Evolutionary conservation across 2,329 filamentous ascomycete species (phyloP).

Genomic region (Alternaria gansuensis): DNA sequence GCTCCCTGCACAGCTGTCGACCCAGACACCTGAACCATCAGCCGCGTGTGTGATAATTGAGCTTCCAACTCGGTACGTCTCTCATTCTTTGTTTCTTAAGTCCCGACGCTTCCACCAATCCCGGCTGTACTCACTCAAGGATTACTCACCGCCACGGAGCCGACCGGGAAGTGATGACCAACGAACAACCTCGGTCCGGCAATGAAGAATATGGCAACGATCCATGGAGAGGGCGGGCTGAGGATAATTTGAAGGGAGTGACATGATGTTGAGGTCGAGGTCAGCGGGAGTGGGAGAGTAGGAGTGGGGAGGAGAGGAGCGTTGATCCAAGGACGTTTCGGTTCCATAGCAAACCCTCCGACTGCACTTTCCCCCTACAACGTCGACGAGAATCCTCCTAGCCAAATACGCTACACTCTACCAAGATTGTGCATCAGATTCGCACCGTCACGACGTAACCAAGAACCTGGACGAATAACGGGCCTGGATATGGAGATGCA

Average conservation of each 20-base stretch:
- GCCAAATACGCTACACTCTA: slow-evolving; percentile 18
- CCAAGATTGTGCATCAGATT: slow-evolving; percentile 29
- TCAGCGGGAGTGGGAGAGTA: neutral
- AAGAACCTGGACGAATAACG: neutral
- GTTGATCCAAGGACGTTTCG: slow-evolving; percentile 18
- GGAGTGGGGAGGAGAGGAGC: slow-evolving; percentile 8
- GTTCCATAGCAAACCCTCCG: slow-evolving; percentile 18
- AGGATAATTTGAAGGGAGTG: slow-evolving; percentile 4
- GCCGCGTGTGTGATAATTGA: slow-evolving; percentile 40
- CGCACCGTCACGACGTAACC: slow-evolving; percentile 6
- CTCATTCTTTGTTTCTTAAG: slow-evolving; percentile 22
- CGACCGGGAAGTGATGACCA: slow-evolving; percentile 2
- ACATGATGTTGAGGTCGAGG: slow-evolving; percentile 5
- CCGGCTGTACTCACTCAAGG: slow-evolving; percentile 7
- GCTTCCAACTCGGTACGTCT: slow-evolving; percentile 39
- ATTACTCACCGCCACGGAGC: slow-evolving; percentile 2
- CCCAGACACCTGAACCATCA: slow-evolving; percentile 37
- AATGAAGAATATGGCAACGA: slow-evolving; percentile 2
- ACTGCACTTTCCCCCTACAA: slow-evolving; percentile 21
- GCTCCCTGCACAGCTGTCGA: slow-evolving; percentile 53
- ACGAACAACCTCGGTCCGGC: neutral
- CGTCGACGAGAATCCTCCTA: slow-evolving; percentile 24
- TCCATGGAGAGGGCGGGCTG: neutral
- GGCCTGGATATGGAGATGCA: slow-evolving; percentile 1
- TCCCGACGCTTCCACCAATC: slow-evolving; percentile 9